These are phyloP conservation scores for Suillus brevipes DNA, from an alignment of 768 basidiomycete species.

Conservation along the genomic window DNA sequence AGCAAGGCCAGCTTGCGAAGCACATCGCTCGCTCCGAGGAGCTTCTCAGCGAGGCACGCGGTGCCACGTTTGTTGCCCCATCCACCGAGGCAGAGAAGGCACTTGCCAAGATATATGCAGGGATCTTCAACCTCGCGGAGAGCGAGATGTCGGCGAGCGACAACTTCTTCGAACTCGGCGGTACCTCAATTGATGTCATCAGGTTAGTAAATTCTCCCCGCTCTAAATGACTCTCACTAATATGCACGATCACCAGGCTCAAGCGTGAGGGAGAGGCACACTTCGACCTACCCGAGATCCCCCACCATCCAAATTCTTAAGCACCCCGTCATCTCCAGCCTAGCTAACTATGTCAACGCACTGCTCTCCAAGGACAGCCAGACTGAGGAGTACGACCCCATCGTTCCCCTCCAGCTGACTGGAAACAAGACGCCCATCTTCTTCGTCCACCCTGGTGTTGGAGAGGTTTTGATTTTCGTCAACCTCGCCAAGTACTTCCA, in stretches of 20 bases:
- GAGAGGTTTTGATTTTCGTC: constrained; percentile 42
- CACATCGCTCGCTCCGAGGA: constrained; percentile 31
- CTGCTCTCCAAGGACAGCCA: constrained; percentile 21
- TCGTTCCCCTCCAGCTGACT: constrained; percentile 40
- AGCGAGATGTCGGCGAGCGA: constrained; percentile 29
- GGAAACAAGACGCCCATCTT: constrained; percentile 44
- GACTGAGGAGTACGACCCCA: constrained; percentile 37
- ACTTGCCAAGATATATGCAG: constrained; percentile 32
- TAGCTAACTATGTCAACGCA: constrained; percentile 32
- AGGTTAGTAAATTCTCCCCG: constrained; percentile 38
- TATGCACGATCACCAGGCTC: constrained; percentile 9
- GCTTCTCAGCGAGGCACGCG: constrained; percentile 24
- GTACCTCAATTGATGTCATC: constrained; percentile 40
- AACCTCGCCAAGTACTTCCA: constrained; percentile 42
- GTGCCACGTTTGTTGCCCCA: constrained; percentile 22
- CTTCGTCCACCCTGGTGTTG: constrained; percentile 46
- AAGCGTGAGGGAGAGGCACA: constrained; percentile 29
- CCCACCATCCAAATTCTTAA: constrained; percentile 42
- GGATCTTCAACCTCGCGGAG: constrained; percentile 30
- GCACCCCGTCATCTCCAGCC: constrained; percentile 30
- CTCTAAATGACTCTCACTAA: constrained; percentile 29
- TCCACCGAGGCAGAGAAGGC: constrained; percentile 28
- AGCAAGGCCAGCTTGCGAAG: constrained; percentile 34
- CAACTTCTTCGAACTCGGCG: constrained; percentile 17
- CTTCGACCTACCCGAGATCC: constrained; percentile 33